A percentile compares a stretch with the other conserved stretches of the same genome.
phyloP scores from a whole-genome alignment of 2,329 filamentous ascomycete species.

The Cladorrhinum sp. region DNA sequence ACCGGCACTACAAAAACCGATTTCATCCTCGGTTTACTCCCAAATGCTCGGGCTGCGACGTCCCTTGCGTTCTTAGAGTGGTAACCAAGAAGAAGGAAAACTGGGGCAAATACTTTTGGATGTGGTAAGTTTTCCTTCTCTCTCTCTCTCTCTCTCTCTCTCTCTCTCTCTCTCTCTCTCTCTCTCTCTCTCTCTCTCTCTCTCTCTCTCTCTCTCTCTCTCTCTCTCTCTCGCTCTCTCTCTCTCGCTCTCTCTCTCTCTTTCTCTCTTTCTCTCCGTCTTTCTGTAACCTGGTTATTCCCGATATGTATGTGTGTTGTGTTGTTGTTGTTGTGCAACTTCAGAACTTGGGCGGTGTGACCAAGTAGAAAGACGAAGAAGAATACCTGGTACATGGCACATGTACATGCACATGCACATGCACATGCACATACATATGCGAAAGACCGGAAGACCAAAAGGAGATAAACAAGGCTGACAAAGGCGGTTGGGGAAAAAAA shows the following conservation, averaged over 20 bases:
- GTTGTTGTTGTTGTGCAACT: too few species aligned
- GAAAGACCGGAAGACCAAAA: neutral
- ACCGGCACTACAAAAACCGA: slow-evolving; percentile 75
- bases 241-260: neutral
- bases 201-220: too few species aligned
- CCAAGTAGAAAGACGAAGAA: too few species aligned
- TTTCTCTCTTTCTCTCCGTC: neutral
- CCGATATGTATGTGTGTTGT: too few species aligned
- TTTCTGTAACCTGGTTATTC: neutral
- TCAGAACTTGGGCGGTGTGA: neutral
- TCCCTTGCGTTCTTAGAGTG: slow-evolving; percentile 68
- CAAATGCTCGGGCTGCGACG: slow-evolving; percentile 64
- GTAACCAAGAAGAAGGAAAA: slow-evolving; percentile 76
- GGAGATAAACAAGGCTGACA: neutral
- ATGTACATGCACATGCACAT: too few species aligned
- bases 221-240: too few species aligned
- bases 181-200: neutral
- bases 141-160: neutral
- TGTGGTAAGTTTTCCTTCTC: slow-evolving; percentile 52
- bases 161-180: neutral
- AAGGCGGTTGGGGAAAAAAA: too few species aligned
- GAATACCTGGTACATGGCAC: too few species aligned
- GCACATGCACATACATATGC: too few species aligned
- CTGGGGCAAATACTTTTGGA: slow-evolving; percentile 80
- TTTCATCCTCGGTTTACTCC: slow-evolving; percentile 78